phyloP scores from a whole-genome alignment of 176 grass and related monocot species.

The Carex myosuroides region DNA sequence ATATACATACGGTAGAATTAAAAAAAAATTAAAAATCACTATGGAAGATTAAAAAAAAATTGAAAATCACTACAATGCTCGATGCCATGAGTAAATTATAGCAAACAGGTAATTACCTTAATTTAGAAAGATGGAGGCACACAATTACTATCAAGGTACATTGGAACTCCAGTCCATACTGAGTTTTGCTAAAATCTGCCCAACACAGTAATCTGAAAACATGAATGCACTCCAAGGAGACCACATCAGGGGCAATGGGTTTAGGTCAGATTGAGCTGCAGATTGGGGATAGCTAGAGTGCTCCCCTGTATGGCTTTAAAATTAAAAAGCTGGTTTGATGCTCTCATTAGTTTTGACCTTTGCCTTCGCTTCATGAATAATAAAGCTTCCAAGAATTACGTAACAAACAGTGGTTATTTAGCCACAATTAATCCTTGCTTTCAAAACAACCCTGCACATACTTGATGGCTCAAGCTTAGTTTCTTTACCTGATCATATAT shows the following conservation, averaged over 20 bases:
- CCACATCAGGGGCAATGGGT: background rate
- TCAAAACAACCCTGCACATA: slow-evolving; percentile 35
- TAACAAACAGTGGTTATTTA: slow-evolving; percentile 11
- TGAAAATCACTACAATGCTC: background rate
- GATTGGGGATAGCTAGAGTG: background rate
- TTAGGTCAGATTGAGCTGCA: background rate
- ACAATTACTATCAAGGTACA: background rate
- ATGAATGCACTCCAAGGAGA: background rate
- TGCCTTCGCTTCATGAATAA: slow-evolving; percentile 15
- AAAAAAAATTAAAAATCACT: background rate
- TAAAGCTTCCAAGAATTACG: slow-evolving; percentile 33
- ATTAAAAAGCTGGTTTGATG: background rate
- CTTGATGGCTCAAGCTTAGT: background rate
- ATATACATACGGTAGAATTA: background rate
- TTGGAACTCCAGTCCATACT: background rate
- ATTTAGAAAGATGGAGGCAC: background rate
- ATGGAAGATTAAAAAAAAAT: no score
- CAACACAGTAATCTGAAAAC: no score
- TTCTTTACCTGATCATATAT: background rate
- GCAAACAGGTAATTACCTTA: background rate
- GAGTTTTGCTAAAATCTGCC: background rate
- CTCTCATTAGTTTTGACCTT: slow-evolving; percentile 11
- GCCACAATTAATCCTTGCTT: background rate
- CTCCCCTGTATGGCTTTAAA: background rate
- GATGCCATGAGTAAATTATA: background rate